Base-by-base conservation (phyloP, 768 basidiomycete genomes). In the Tephrocybe sp. region DNA sequence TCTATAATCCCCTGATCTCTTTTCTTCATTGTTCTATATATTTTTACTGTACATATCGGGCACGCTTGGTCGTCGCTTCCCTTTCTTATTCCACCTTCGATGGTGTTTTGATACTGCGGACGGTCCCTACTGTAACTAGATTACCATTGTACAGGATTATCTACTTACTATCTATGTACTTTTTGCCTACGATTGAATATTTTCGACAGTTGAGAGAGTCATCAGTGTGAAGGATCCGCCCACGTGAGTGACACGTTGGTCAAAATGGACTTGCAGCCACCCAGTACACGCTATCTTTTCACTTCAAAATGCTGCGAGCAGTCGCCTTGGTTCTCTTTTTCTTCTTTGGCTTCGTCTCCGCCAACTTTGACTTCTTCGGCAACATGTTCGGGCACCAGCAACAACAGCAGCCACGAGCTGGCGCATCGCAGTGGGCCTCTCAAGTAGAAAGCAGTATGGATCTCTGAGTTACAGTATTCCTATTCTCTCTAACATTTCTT, bases 331-430 rank as follows among this genome's bases (percentile, higher is more conserved):
- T 70, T 13, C 54, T 78, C 17, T 60, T 74, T 12, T 50, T 73
- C 5, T 66, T 72, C 47, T 57, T 71, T 38, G 65, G 67, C 13
- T 47, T 75, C 39, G 77, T 65, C 30, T 68, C 71, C 13, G 85
- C 82, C n/a, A 87, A 91, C 60, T 91, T 90, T 65, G 75, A 81
- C 40, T 87, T 89, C 67, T 92, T 92, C 60, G 82, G 86, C 54
- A 81, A 85, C 36, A 84, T 90, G 80, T 91, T 89, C 60, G 80
- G 82, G 36, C 73, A 78, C 19, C 79, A 80, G 9, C 83, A 85
- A 16, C 83, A 84, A 35, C 79, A 77, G 45, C 75, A 73, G 49
- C 75, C 76, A 39, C 74, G 77, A 19, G 65, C 74, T 38, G 77
- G 76, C 22, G 71, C 77, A 14, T 77, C 77, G 2, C 86, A 88